Evolutionary conservation across 768 basidiomycete genomes (phyloP), one percentile per base, ranked within the genome.

Genomic region (Suillus occidentalis): DNA sequence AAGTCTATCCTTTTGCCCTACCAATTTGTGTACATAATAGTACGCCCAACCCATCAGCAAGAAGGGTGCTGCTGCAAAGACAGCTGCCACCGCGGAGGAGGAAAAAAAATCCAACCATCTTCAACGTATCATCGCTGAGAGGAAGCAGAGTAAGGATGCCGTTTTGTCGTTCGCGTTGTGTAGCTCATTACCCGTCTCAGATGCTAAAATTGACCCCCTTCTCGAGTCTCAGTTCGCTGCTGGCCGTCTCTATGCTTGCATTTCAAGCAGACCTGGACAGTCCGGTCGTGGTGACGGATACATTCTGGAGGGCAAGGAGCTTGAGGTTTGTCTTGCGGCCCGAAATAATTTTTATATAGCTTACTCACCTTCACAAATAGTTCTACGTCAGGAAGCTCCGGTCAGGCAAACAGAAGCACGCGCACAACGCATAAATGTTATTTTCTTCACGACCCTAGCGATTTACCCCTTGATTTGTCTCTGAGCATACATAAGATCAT

Each of bases 241-340:
- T 76, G 95, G 97, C 79, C 95, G 97, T 79, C 86, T 99, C 68
- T 96, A 98, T 76, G 97, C 97, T 69, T 74, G 83, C 72, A 91
- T 99, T 79, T 89, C 95, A 65, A 96, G 94, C 78, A 89, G 97
- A 78, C 97, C 97, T 63, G 97, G 97, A 47, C 97, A 99, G 80
- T 92, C 89, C 63, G 97, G 97, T 36, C 95, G 97, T 70, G 89
- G 91, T 64, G 97, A 99, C 78, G 97, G 97, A 61, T 98, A 99
- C 81, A 83, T 99, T 68, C 88, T 99, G 62, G 97, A 99, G 84
- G 97, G 97, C 75, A 95, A 94, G 82, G 97, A 99, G 79, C 89
- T 99, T 63, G 96, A 99, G 87, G 95, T 97, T 69, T 60, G 85
- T 75, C 53, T 66, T 20, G 55, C 2, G 9, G 16, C 37, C 2